Base-by-base conservation (phyloP, 176 grass and related monocot genomes). In the Paspalum notatum region DNA sequence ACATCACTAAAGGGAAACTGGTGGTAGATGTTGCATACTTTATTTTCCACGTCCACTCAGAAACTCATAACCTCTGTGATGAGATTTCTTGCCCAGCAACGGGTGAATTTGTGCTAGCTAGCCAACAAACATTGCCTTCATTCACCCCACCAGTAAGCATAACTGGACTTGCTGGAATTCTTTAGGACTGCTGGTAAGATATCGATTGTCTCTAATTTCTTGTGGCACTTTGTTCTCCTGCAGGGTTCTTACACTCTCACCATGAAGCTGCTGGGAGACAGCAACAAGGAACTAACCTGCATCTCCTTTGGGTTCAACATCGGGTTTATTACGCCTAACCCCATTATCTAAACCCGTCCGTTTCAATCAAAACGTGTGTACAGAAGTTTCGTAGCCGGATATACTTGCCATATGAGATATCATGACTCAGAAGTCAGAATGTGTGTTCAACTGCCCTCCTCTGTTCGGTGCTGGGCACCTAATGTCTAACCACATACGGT, bases 221-320 rank as follows among this genome's bases (percentile, higher is more conserved):
- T 25, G 32, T 85, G 57, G 49, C 38, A 7, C 62, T 63, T 41
- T 74, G 44, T 71, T 82, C 10, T 63, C 37, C 45, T 80, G 26
- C 73, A 94, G 91, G 95, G 95, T 54, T 92, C 95, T 12, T 98
- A 98, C 88, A 91, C 72, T 5, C 73, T 98, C 71, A 88, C 80
- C 11, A 98, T 98, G 92, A 91, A 81, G 62, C 80, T 94, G 69
- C 20, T 62, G 59, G 92, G 88, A 20, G 78, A 58, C 17, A 44
- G 81, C 13, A 79, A 73, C 7, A 70, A 87, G 32, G 62, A 88
- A 54, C 80, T 97, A 40, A 94, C 91, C 62, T 94, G 92, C 87
- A 94, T 94, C 74, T 83, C 72, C 0, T 94, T 94, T 8, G 88
- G 68, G 54, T 98, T 98, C 82, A 90, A 83, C 65, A 87, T 94